Evolutionary conservation across 2,329 filamentous ascomycete species (phyloP), one percentile per base, ranked within the genome.

Genomic region (Neonectria neomacrospora): DNA sequence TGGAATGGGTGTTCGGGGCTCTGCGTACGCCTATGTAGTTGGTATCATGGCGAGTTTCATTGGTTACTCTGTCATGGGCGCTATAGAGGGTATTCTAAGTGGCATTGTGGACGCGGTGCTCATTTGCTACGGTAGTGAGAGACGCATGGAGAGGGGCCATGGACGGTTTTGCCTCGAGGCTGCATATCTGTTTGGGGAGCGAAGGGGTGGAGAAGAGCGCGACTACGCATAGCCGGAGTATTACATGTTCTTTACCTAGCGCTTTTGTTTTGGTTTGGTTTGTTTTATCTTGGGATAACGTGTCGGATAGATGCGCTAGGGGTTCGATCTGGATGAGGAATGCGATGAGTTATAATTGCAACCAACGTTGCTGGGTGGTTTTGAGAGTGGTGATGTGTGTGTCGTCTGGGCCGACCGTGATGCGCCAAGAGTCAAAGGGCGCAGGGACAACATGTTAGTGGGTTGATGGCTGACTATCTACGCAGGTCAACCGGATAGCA

Each of bases 81-180:
- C 94, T 2, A 95, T 97, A 86, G 94, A 97, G 76, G 92, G 93
- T 14, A 91, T 97, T 18, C 81, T 97, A 23, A 92, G 92, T 54
- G 93, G 93, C 56, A 94, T 97, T 55, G 87, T 97, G 5, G 94
- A 97, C 78, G 94, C 91, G 3, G 90, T 93, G 37, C 87, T 98
- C 23, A 90, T 99, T 12, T 99, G 96, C 81, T 98, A 97, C 87
- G 94, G 92, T 26, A 97, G 93, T 73, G 96, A 99, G 80, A 85
- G 91, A 69, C 88, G 86, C 54, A 90, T 90, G 79, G 86, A 83
- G 58, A 86, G 86, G 66, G 88, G 87, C 20, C 87, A 85, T 54
- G 91, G 90, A 5, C 89, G 91, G 50, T 97, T 97, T 80, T 98
- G 95, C 78, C 89, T 96, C 64, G 95, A 98, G 79, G 95, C 95